Base-by-base conservation (phyloP, 2,329 filamentous ascomycete species). In the Stemphylium vesicarium region DNA sequence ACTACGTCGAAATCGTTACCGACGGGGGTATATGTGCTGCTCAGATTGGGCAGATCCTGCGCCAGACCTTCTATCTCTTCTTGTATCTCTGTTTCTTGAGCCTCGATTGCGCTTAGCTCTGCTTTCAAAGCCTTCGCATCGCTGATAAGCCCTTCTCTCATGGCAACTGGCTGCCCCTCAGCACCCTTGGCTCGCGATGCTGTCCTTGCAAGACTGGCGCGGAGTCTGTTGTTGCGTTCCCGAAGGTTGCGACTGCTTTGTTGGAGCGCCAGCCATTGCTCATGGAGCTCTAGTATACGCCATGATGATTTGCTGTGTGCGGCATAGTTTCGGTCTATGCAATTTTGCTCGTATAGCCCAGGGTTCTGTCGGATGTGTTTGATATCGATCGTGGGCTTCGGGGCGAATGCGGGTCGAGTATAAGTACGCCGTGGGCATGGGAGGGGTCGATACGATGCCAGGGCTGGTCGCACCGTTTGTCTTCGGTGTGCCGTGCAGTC, bases 311-410 rank as follows among this genome's bases (percentile, higher is more conserved):
- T 75, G 11, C 80, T 76, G 50, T 84, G 81, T 0, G 77, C 73
- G 12, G 74, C 81, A 78, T 97, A 97, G 75, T 97, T 97, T 64
- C 95, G 87, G 63, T 92, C 88, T 56, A 89, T 74, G 77, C 91
- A 96, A 71, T 96, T 98, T 63, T 88, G 82, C 65, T 89, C 84
- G 80, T 97, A 90, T 13, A 96, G 82, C 12, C 88, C 85, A 13
- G 90, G 86, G 76, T 96, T 90, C 70, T 92, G 85, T 53, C 93
- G 92, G 74, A 99, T 96, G 78, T 95, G 89, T 75, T 91, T 94
- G 72, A 96, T 84, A 78, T 97, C 90, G 63, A 96, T 84, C 41
- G 84, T 84, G 22, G 91, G 86, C 73, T 91, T 94, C 10, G 92
- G 92, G 12, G 91, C 92, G 47, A 84, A 88, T 1, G 89, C 81